Percentiles rank a stretch among this genome's conserved stretches.
Evolutionary conservation across 176 grass and related monocot genomes (phyloP).

Genomic region (Elaeis guineensis): DNA sequence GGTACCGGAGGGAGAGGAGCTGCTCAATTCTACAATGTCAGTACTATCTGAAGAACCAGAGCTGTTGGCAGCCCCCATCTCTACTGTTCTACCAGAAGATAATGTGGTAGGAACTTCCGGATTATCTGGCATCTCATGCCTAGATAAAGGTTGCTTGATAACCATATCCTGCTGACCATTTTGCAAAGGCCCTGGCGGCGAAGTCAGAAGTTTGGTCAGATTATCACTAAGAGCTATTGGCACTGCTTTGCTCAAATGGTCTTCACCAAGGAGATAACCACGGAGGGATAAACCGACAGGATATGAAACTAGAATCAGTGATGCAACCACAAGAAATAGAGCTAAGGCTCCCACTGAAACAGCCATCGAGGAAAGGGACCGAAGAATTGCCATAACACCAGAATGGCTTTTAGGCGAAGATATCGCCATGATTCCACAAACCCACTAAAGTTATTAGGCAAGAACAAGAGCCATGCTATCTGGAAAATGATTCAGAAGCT

Average conservation of each 20-base stretch:
- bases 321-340: conserved; percentile 49
- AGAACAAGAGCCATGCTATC: too few relatives aligned
- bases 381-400: conserved; percentile 18
- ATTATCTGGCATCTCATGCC: not conserved
- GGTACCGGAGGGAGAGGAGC: not conserved
- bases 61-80: not conserved
- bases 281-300: conserved; percentile 30
- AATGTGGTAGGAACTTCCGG: not conserved
- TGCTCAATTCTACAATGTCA: not conserved
- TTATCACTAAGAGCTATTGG: conserved; percentile 6
- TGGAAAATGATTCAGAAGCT: too few relatives aligned
- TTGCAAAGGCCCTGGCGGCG: conserved; percentile 5
- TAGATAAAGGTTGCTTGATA: conserved; percentile 3
- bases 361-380: conserved; percentile 40
- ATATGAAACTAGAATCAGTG: conserved; percentile 38
- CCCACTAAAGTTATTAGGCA: not conserved
- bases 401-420: conserved; percentile 22
- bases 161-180: conserved; percentile 9
- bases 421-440: conserved; percentile 7
- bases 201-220: not conserved
- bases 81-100: too few relatives aligned
- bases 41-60: not conserved
- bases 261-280: conserved; percentile 25
- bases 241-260: conserved; percentile 7
- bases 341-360: conserved; percentile 34